Base-by-base conservation (phyloP, 2,329 filamentous ascomycete species). In the Rhynchosporium graminicola region DNA sequence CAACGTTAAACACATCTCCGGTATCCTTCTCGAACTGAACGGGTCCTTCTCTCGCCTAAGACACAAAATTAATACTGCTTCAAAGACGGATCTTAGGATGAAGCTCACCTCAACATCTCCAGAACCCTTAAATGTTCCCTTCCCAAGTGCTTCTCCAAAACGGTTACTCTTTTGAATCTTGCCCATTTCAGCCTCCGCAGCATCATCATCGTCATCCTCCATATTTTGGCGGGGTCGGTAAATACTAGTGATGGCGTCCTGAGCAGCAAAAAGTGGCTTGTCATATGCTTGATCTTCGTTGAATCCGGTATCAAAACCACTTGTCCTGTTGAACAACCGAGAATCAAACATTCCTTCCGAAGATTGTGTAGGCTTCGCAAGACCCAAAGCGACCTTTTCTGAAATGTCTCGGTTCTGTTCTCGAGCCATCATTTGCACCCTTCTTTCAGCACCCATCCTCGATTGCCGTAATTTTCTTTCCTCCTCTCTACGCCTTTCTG, bases 201-300 rank as follows among this genome's bases (percentile, higher is more conserved):
- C 89, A 43, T 89, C 92, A 61, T 90, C 89, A 20, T 91, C 89
- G 15, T 87, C 88, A 50, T 92, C 91, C 56, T 88, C 89, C 71
- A 88, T 85, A 61, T 88, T 87, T 29, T 89, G 85, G 28, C 85
- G 85, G 1, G 94, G 92, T 40, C 92, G 85, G 77, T 99, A 99
- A 69, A 99, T 98, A 75, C 88, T 94, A 78, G 86, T 95, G 71
- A 97, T 92, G 8, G 92, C 94, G 74, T 98, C 94, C 74, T 97
- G 92, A 13, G 95, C 94, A 0, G 93, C 93, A 75, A 99, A 99
- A 7, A 99, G 80, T 26, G 95, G 95, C 78, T 98, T 98, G 76
- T 98, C 95, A 78, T 98, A 99, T 0, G 88, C 87, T 73, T 99
- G 95, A 76, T 99, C 95, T 76, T 99, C 95, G 76, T 99, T 99